phyloP scores from a whole-genome alignment of 2,329 filamentous ascomycete species.

The Bisporella sp. region DNA sequence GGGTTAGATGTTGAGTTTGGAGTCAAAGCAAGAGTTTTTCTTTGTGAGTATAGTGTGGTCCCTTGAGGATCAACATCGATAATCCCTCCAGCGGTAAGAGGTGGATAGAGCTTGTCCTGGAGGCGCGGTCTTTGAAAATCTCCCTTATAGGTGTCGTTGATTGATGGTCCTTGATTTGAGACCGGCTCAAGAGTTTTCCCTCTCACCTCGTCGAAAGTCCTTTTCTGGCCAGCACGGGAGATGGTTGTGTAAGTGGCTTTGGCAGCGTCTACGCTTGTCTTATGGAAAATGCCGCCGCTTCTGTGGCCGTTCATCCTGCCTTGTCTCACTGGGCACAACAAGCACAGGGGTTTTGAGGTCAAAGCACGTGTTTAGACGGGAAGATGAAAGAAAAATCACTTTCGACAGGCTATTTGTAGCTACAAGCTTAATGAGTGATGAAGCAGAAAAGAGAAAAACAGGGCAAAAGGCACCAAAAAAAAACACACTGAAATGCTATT shows the following conservation, averaged over 20 bases:
- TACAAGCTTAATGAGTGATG: too few species aligned
- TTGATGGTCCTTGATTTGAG: slow-evolving; percentile 2
- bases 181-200: not conserved
- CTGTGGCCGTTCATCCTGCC: too few species aligned
- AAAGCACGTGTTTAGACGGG: too few species aligned
- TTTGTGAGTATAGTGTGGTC: slow-evolving; percentile 50
- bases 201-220: slow-evolving; percentile 14
- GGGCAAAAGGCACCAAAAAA: too few species aligned
- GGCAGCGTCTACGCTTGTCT: slow-evolving; percentile 17
- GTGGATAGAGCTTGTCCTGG: slow-evolving; percentile 6
- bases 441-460: too few species aligned
- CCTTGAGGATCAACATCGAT: slow-evolving; percentile 21
- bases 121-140: slow-evolving; percentile 14
- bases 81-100: slow-evolving; percentile 41
- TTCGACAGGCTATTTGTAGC: too few species aligned
- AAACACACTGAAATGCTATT: too few species aligned
- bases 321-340: too few species aligned
- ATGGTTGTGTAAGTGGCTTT: slow-evolving; percentile 13
- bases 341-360: too few species aligned
- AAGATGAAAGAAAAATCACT: too few species aligned
- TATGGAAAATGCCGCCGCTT: slow-evolving; percentile 11
- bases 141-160: slow-evolving; percentile 10
- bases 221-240: slow-evolving; percentile 16
- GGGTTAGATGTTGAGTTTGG: slow-evolving; percentile 45
- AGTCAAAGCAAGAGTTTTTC: slow-evolving; percentile 43